A percentile compares a stretch with the other conserved stretches of the same genome.
Conservation (phyloP, 306 rosid species). For the Trifolium dubium region DNA sequence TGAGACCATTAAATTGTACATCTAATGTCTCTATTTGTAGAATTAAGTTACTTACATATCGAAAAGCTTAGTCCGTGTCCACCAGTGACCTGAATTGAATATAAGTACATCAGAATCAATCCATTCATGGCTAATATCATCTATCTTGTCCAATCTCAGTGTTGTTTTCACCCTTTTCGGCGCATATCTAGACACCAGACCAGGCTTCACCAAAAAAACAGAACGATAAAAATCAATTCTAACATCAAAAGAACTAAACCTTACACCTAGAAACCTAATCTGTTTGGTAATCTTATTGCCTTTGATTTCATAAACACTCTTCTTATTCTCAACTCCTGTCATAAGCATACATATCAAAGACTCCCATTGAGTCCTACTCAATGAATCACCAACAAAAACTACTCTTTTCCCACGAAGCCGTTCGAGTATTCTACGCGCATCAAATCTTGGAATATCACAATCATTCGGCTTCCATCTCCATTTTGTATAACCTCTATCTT, state of each 20-base stretch:
- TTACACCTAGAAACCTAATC: constrained; percentile 71
- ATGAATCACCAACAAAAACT: constrained; percentile 86
- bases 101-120: constrained; percentile 81
- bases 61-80: constrained; percentile 78
- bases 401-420: constrained; percentile 78
- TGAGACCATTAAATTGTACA: constrained; percentile 1
- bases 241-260: constrained; percentile 60
- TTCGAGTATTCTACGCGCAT: constrained; percentile 56
- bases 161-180: constrained; percentile 76
- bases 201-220: constrained; percentile 71
- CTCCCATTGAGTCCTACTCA: constrained; percentile 97
- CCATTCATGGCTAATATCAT: constrained; percentile 82
- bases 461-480: constrained; percentile 87
- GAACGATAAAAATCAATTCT: constrained; percentile 86
- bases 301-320: constrained; percentile 76
- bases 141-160: constrained; percentile 71
- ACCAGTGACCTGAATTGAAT: constrained; percentile 95
- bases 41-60: constrained; percentile 67
- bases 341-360: constrained; percentile 81
- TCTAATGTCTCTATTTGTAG: constrained; percentile 9
- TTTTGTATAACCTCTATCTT: constrained; percentile 66
- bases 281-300: constrained; percentile 69
- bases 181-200: constrained; percentile 55
- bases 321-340: constrained; percentile 82
- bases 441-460: constrained; percentile 78